Conservation (phyloP, 2,329 filamentous ascomycete genomes). For the Pezicula carpinea region DNA sequence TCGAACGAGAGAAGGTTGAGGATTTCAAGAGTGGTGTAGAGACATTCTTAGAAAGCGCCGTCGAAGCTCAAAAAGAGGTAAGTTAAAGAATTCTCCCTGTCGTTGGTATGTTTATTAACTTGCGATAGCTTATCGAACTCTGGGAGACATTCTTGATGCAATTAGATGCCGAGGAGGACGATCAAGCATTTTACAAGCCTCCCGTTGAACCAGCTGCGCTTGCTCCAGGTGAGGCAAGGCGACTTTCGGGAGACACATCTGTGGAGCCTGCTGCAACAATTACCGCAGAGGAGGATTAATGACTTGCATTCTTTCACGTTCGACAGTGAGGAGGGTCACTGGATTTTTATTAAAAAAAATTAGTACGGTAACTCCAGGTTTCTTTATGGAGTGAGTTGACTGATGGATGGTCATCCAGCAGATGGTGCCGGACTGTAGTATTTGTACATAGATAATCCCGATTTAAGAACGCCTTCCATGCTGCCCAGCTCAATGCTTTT, state of each 20-base stretch:
- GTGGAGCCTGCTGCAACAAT: conserved; percentile 14
- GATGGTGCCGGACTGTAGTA: conserved; percentile 11
- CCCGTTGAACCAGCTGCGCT: conserved; percentile 48
- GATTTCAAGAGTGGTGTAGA: conserved; percentile 98
- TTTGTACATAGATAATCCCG: conserved; percentile 28
- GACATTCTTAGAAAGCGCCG: conserved; percentile 93
- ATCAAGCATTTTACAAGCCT: conserved; percentile 60
- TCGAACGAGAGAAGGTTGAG: conserved; percentile 96
- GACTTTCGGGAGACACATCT: conserved; percentile 21
- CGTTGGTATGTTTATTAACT: conserved; percentile 7
- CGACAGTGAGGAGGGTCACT: neutral
- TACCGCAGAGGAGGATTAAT: conserved; percentile 22
- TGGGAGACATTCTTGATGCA: conserved; percentile 99
- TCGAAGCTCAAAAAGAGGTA: conserved; percentile 98
- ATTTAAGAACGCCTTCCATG: conserved; percentile 9
- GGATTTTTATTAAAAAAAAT: neutral
- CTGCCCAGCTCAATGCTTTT: conserved; percentile 2
- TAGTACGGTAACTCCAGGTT: neutral
- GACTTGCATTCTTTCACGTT: neutral
- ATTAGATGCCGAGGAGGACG: conserved; percentile 88
- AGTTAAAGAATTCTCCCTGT: conserved; percentile 25
- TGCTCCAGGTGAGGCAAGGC: conserved; percentile 49
- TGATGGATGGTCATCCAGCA: conserved; percentile 1
- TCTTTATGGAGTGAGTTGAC: neutral
- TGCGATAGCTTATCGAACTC: conserved; percentile 64